Percentiles rank a stretch among this genome's conserved stretches.
These are phyloP conservation scores for Colletotrichum eleusines DNA, from an alignment of 2,329 filamentous ascomycete species.

Conservation along the genomic window DNA sequence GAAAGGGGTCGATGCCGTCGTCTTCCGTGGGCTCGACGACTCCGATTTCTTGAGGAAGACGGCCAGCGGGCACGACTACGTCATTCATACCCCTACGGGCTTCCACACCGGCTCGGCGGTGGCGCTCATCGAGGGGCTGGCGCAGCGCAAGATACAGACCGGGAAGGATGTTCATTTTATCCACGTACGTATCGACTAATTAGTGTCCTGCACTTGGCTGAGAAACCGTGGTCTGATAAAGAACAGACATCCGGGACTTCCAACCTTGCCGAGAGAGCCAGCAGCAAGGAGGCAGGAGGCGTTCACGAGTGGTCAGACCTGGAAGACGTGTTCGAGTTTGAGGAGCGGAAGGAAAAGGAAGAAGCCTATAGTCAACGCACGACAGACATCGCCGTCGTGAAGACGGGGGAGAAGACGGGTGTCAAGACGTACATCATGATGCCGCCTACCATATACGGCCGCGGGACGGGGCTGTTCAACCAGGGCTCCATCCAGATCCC, in stretches of 20 bases:
- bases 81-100: conserved; percentile 58
- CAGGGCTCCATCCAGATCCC: conserved; percentile 54
- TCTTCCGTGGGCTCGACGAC: conserved; percentile 43
- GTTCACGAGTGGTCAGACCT: conserved; percentile 55
- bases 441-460: conserved; percentile 61
- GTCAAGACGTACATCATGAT: conserved; percentile 61
- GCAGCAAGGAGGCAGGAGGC: conserved; percentile 48
- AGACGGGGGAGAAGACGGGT: conserved; percentile 52
- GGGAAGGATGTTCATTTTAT: conserved; percentile 54
- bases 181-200: conserved; percentile 52
- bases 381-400: conserved; percentile 57
- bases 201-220: neutral
- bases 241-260: conserved; percentile 56
- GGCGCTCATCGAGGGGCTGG: conserved; percentile 58
- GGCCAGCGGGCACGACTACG: conserved; percentile 49
- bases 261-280: conserved; percentile 57
- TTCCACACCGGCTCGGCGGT: conserved; percentile 53
- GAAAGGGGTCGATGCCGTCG: conserved; percentile 35
- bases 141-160: conserved; percentile 51
- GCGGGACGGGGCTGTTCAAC: conserved; percentile 57
- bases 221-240: no score
- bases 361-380: conserved; percentile 58
- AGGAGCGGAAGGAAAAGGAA: conserved; percentile 51
- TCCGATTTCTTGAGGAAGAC: conserved; percentile 40
- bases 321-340: conserved; percentile 58